Evolutionary conservation across 129 eudicot species (phyloP).

Genomic region (Flaveria robusta): DNA sequence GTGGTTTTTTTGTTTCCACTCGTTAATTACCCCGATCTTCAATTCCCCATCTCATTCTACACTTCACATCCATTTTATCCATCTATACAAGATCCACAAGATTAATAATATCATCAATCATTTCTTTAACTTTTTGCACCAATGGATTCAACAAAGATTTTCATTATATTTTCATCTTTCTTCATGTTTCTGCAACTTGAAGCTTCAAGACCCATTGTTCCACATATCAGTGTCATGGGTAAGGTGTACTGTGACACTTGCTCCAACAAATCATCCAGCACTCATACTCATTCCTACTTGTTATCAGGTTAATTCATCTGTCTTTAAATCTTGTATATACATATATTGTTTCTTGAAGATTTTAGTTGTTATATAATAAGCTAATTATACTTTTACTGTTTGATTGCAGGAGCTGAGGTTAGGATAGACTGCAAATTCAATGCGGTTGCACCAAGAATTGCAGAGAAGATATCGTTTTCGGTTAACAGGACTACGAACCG

Average conservation of each 20-base stretch:
- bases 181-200: conserved; percentile 41
- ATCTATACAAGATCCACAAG: conserved; percentile 11
- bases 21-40: background rate
- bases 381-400: background rate
- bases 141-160: conserved; percentile 20
- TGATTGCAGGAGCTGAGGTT: conserved; percentile 64
- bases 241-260: conserved; percentile 83
- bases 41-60: background rate
- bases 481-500: conserved; percentile 76
- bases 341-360: background rate
- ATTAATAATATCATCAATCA: background rate
- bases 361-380: background rate
- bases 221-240: conserved; percentile 81
- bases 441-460: conserved; percentile 61
- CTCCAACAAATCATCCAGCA: conserved; percentile 60
- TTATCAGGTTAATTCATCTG: conserved; percentile 54
- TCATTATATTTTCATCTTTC: conserved; percentile 13
- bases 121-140: background rate
- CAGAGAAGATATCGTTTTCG: conserved; percentile 60
- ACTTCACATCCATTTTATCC: conserved; percentile 18
- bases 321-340: background rate
- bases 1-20: conserved; percentile 31
- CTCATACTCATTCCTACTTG: conserved; percentile 65
- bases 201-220: conserved; percentile 34
- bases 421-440: conserved; percentile 76